A percentile compares a stretch with the other conserved stretches of the same genome.
These are phyloP conservation scores for Starmerella lactis-condensi DNA, from an alignment of 805 yeast species.

Conservation along the genomic window DNA sequence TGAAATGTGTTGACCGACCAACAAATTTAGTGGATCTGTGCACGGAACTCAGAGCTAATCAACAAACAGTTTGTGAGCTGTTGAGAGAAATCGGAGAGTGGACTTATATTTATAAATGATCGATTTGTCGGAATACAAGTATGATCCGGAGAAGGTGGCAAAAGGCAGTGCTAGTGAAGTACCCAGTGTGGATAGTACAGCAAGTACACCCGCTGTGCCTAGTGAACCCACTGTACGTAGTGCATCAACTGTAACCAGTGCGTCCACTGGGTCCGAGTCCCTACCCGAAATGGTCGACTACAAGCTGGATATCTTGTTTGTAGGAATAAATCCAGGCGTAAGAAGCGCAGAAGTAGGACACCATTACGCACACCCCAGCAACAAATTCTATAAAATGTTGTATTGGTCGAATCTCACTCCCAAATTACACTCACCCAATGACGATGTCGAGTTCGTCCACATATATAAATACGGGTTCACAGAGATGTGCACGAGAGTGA, in stretches of 20 bases:
- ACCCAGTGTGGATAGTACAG: no score
- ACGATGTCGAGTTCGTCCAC: conserved; percentile 27
- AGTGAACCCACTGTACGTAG: no score
- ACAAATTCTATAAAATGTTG: conserved; percentile 48
- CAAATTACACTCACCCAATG: conserved; percentile 23
- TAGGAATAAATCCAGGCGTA: conserved; percentile 59
- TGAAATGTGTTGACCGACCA: conserved; percentile 9
- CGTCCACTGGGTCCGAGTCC: conserved; percentile 16
- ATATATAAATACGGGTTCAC: conserved; percentile 45
- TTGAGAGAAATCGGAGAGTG: conserved; percentile 16
- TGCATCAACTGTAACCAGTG: no score
- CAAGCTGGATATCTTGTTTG: conserved; percentile 31
- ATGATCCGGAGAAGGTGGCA: neutral
- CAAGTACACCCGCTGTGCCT: no score
- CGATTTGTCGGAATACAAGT: conserved; percentile 4
- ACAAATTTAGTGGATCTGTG: conserved; percentile 15
- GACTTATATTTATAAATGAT: conserved; percentile 9
- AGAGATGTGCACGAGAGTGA: conserved; percentile 48
- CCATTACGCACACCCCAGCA: conserved; percentile 54
- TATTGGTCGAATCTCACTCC: conserved; percentile 33
- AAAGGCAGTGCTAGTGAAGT: no score
- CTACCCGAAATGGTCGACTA: conserved; percentile 18
- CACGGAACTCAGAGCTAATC: conserved; percentile 15
- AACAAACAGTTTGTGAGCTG: conserved; percentile 11
- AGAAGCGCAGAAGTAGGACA: conserved; percentile 44